Conservation (phyloP, 768 basidiomycete species). For the Russula earlei region DNA sequence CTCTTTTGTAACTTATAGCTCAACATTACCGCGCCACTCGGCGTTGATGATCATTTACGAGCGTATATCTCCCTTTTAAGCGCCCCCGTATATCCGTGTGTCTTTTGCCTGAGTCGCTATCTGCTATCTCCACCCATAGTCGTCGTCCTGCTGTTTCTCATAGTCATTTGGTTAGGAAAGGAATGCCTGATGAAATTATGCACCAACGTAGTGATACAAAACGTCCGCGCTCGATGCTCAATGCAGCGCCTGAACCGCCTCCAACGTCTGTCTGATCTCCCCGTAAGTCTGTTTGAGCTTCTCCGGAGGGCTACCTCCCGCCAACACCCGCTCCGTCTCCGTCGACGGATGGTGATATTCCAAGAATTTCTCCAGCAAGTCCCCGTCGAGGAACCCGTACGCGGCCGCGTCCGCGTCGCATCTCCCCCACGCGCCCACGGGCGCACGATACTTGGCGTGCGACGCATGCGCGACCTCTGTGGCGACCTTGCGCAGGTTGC, state of each 20-base stretch:
- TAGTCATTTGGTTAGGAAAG: neutral
- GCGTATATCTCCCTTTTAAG: neutral
- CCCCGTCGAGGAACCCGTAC: conserved; percentile 81
- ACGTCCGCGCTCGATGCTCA: conserved; percentile 13
- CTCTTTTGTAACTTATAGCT: conserved; percentile 6
- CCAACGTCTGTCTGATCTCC: conserved; percentile 35
- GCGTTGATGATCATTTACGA: conserved; percentile 6
- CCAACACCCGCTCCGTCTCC: conserved; percentile 42
- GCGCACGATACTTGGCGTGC: conserved; percentile 63
- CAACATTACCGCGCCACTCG: neutral
- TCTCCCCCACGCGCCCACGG: conserved; percentile 45
- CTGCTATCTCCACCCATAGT: neutral
- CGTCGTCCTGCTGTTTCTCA: neutral
- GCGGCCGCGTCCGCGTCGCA: conserved; percentile 49
- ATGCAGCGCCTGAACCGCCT: conserved; percentile 36
- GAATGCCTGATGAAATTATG: neutral
- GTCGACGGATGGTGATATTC: conserved; percentile 31
- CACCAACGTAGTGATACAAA: neutral
- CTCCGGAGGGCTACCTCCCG: conserved; percentile 53
- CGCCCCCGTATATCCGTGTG: neutral
- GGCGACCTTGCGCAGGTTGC: conserved; percentile 56
- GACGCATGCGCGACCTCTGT: conserved; percentile 44
- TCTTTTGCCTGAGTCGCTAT: neutral
- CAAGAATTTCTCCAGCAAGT: conserved; percentile 67
- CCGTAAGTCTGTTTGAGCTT: conserved; percentile 35